Base-by-base conservation (phyloP, 1,284 basidiomycete genomes). In the Grifola frondosa region DNA sequence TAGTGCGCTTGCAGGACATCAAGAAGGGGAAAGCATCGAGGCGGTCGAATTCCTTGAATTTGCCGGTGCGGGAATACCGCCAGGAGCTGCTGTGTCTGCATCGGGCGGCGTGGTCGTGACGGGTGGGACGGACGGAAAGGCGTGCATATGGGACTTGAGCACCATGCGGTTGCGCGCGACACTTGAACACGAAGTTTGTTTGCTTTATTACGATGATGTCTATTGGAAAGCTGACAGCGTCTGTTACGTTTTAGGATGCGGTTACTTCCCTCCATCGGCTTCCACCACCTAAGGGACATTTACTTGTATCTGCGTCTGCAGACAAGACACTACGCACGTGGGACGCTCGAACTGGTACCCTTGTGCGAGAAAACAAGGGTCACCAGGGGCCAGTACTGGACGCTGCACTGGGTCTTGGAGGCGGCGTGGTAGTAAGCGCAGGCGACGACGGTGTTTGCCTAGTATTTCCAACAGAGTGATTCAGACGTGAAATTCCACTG, bases 61-160 rank as follows among this genome's bases (percentile, higher is more conserved):
- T 37, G 66, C 84, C 20, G 79, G 80, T 30, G 75, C 65, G 10
- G 74, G 62, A 8, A 37, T 59, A 41, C 20, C 42, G 37, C 50
- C 52, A 11, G 55, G 51, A 21, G 44, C 47, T 7, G 20, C 46
- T 22, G 35, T 48, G 1, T 42, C 46, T n/a, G 46, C 57, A 34
- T 75, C 76, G 34, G 84, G 66, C 10, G 79, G 86, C 23, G 79
- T 91, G 12, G 88, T 88, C 21, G 82, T 94, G 1, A 94, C 90
- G 1, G 94, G 89, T 7, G 93, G 81, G 2, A 98, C 95, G 8
- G 97, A 99, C 62, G 94, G 95, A 0, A 94, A 91, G 64, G 88
- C 86, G 20, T 91, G 89, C 59, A 84, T 97, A 31, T 98, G 94
- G 93, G 96, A 99, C 67, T 74, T 96, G 29, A 78, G 78, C 35